Percentiles rank a stretch among this genome's conserved stretches.
These are phyloP conservation scores for Nepenthes mirabilis DNA, from an alignment of 148 eudicot species.

Conservation along the genomic window DNA sequence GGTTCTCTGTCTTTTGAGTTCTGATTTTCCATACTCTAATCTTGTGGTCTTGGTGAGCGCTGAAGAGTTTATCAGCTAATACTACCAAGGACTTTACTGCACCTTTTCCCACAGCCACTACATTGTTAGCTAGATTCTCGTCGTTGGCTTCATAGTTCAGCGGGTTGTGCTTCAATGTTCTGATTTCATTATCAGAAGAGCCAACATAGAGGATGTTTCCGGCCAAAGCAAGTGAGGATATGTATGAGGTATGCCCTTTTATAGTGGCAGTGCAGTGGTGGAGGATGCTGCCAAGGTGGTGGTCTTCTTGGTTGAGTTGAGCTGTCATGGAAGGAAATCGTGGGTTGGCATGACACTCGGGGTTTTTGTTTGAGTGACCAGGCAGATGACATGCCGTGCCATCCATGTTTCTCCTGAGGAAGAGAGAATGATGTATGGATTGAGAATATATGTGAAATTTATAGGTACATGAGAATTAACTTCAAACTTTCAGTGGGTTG, in stretches of 20 bases:
- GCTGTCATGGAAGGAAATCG: conserved; percentile 22
- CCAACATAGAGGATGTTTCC: conserved; percentile 56
- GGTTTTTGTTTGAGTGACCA: no score
- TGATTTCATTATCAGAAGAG: conserved; percentile 58
- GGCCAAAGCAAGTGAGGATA: conserved; percentile 57
- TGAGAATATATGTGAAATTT: no score
- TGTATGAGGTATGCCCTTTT: conserved; percentile 44
- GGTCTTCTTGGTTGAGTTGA: conserved; percentile 11
- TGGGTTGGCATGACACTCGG: conserved; percentile 1
- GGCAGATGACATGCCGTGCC: no score
- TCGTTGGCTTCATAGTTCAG: conserved; percentile 21
- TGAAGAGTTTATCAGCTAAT: conserved; percentile 48
- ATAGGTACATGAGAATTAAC: no score
- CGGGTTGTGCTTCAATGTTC: conserved; percentile 31
- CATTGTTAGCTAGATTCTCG: conserved; percentile 14
- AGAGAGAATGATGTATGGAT: no score
- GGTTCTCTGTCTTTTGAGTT: conserved; percentile 13
- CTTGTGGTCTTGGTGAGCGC: conserved; percentile 93
- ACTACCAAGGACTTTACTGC: conserved; percentile 72
- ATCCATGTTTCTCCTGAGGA: no score
- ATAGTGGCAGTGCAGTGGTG: conserved; percentile 59
- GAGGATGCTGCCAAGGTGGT: conserved; percentile 11
- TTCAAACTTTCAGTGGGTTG: no score
- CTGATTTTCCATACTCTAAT: conserved; percentile 82
- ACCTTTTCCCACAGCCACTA: conserved; percentile 42